Base-by-base conservation (phyloP, 2,329 filamentous ascomycete species). In the Fusarium sp. region DNA sequence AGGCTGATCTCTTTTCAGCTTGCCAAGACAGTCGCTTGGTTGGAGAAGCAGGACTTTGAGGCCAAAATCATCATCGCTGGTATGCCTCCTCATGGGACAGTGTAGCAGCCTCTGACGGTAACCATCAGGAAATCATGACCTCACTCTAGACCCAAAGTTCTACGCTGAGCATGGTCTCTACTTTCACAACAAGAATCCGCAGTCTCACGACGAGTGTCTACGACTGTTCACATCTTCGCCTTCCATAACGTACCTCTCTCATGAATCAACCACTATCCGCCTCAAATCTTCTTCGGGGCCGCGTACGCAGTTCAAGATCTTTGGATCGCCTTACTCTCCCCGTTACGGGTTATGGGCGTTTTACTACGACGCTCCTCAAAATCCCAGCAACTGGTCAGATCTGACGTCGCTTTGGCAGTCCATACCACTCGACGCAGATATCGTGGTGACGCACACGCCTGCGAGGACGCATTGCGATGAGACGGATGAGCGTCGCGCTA, bases 361-460 rank as follows among this genome's bases (percentile, higher is more conserved):
- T 76, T 87, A 88, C 70, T 94, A 94, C 79, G 80, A 82, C 17
- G 75, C 79, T 15, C 68, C 81, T 26, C 66, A 66, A 34, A 66
- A 70, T 38, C 57, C 51, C 22, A 56, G 68, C 34, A 73, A 69
- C 24, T 66, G 56, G 42, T 62, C 73, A 18, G 68, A 77, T n/a
- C 71, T 80, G 38, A 78, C 82, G n/a, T 67, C 63, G 10, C 76
- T 92, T 4, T 95, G 92, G 92, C 82, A 86, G 22, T 81, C 81
- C 14, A 90, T 94, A 28, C 91, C 92, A 1, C 79, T 86, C 1
- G 85, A 89, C 56, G 85, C 87, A 0, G 92, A 94, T 77, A 85
- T 95, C 45, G 84, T 94, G 3, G 84, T 95, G 34, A 94, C 92
- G 5, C 92, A 95, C 78, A 92, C 91, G 0, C 93, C 93, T 18